A percentile compares a stretch with the other conserved stretches of the same genome.
Evolutionary conservation across 2,329 filamentous ascomycete species (phyloP).

Genomic region (Trichoderma sp.): DNA sequence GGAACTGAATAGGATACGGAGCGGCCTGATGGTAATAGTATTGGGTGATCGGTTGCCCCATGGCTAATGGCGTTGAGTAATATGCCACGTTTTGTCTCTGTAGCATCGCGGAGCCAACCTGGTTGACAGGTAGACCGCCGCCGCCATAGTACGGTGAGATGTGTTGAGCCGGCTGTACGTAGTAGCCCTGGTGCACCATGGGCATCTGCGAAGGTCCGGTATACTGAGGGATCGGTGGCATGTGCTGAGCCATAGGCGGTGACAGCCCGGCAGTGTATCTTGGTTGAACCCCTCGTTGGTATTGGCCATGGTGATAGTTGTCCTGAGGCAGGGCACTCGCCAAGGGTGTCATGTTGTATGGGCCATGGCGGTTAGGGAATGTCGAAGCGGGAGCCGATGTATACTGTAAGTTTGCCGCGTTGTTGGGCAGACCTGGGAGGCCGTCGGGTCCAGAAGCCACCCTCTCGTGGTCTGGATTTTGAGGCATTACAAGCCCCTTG

Average conservation of each 20-base stretch:
- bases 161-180: constrained; percentile 46
- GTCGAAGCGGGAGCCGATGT: constrained; percentile 37
- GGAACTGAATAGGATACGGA: constrained; percentile 38
- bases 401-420: constrained; percentile 29
- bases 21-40: constrained; percentile 46
- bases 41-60: constrained; percentile 41
- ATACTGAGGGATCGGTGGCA: constrained; percentile 43
- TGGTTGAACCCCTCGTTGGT: constrained; percentile 36
- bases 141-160: constrained; percentile 43
- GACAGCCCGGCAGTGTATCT: constrained; percentile 37
- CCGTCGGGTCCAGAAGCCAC: neutral
- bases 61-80: constrained; percentile 44
- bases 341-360: constrained; percentile 50
- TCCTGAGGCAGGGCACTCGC: constrained; percentile 43
- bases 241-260: constrained; percentile 39
- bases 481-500: neutral
- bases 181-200: constrained; percentile 45
- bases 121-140: constrained; percentile 38
- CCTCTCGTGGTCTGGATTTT: neutral
- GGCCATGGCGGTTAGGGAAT: constrained; percentile 27
- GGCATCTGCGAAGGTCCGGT: constrained; percentile 38
- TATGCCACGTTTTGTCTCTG: constrained; percentile 42
- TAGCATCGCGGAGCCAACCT: constrained; percentile 37
- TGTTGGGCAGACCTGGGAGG: neutral
- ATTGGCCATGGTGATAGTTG: constrained; percentile 40